These are phyloP conservation scores for Suhomyces bolitotheri DNA, from an alignment of 1,139 yeast genomes.

Conservation along the genomic window DNA sequence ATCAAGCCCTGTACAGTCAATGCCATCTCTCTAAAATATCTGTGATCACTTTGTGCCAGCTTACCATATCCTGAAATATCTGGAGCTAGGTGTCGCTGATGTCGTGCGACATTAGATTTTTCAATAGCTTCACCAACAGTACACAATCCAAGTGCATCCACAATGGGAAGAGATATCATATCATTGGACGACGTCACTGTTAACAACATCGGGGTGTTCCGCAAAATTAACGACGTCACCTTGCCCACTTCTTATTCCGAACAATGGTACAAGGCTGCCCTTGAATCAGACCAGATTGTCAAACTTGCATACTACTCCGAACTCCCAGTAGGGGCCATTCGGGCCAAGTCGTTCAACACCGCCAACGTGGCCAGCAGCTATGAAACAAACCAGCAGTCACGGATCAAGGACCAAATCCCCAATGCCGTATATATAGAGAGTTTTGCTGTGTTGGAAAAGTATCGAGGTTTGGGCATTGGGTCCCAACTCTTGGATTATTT, in stretches of 20 bases:
- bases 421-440: slow-evolving; percentile 64
- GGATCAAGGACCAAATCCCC: slow-evolving; percentile 35
- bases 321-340: slow-evolving; percentile 71
- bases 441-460: slow-evolving; percentile 63
- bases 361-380: slow-evolving; percentile 25
- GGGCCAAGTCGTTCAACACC: slow-evolving; percentile 47
- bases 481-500: slow-evolving; percentile 53
- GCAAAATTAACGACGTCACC: slow-evolving; percentile 46
- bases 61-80: no score
- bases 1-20: no score
- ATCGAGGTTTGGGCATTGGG: slow-evolving; percentile 66
- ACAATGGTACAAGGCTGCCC: slow-evolving; percentile 45
- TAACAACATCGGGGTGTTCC: slow-evolving; percentile 55
- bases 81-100: no score
- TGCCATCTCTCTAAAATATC: no score
- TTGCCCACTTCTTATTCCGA: slow-evolving; percentile 47
- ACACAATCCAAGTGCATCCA: background rate
- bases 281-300: slow-evolving; percentile 35
- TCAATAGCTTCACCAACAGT: slow-evolving; percentile 1
- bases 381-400: slow-evolving; percentile 27
- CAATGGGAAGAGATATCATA: slow-evolving; percentile 37
- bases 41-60: no score
- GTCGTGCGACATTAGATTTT: slow-evolving; percentile 2
- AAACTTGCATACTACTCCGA: slow-evolving; percentile 59
- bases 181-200: slow-evolving; percentile 57